Conservation (phyloP, 2,329 filamentous ascomycete genomes). For the Dactylonectria estremocensis region DNA sequence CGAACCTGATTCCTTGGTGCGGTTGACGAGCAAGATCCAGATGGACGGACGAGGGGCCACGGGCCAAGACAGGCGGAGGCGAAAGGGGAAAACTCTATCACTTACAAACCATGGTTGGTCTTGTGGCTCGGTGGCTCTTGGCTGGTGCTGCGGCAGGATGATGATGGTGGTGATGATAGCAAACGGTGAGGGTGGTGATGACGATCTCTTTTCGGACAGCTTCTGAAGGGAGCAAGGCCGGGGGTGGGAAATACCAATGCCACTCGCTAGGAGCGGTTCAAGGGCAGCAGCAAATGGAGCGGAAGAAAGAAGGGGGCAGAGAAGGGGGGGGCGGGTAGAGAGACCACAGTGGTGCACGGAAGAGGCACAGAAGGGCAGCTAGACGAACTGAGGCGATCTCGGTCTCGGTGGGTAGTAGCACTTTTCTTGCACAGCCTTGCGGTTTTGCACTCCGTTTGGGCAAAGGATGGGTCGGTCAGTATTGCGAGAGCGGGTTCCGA, state of each 20-base stretch:
- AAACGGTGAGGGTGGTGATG: neutral
- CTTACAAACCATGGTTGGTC: neutral
- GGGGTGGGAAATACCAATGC: neutral
- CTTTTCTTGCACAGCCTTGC: neutral
- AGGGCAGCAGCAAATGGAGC: too few species aligned
- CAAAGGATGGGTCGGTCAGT: too few species aligned
- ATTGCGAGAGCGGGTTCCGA: too few species aligned
- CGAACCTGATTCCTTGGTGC: neutral
- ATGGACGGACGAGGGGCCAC: neutral
- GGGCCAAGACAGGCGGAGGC: neutral
- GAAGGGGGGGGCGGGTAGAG: too few species aligned
- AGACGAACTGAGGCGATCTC: neutral
- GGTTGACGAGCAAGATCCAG: neutral
- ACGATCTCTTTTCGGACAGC: neutral
- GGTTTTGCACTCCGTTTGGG: neutral
- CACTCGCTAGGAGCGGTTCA: neutral
- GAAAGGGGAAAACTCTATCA: neutral
- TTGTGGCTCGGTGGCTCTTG: neutral
- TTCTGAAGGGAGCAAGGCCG: neutral
- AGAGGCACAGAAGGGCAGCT: neutral
- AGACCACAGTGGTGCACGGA: neutral
- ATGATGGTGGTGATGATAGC: neutral
- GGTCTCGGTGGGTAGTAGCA: neutral
- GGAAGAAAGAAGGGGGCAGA: too few species aligned
- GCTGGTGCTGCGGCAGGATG: neutral